Evolutionary conservation across 169 alveolate species (phyloP).

Genomic region (Eimeria sp.): DNA sequence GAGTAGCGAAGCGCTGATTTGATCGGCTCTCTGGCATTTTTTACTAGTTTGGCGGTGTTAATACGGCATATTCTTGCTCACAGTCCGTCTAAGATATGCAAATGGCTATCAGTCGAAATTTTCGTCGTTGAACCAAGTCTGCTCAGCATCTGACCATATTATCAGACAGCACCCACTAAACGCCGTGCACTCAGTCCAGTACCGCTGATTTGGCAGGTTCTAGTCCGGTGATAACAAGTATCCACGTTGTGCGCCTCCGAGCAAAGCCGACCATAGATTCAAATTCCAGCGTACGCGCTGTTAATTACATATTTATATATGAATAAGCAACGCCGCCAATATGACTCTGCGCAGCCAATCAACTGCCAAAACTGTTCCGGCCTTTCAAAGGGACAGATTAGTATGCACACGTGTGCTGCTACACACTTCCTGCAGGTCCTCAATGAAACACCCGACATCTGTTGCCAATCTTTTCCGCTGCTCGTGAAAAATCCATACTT

Average conservation of each 20-base stretch:
- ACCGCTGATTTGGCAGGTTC: neutral
- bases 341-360: neutral
- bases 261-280: neutral
- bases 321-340: neutral
- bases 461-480: neutral
- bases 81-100: neutral
- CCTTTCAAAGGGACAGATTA: neutral
- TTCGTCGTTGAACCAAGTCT: neutral
- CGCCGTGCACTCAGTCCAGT: neutral
- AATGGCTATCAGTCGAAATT: neutral
- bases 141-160: neutral
- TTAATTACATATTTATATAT: neutral
- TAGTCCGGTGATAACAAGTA: neutral
- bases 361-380: neutral
- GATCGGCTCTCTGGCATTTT: neutral
- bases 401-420: neutral
- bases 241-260: neutral
- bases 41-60: neutral
- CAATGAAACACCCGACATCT: neutral
- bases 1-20: neutral
- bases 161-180: neutral
- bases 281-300: constrained; percentile 22
- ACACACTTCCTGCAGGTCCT: constrained; percentile 38
- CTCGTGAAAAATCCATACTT: neutral
- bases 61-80: neutral